Conservation (phyloP, 2,329 filamentous ascomycete genomes). For the Penicillium hordei region DNA sequence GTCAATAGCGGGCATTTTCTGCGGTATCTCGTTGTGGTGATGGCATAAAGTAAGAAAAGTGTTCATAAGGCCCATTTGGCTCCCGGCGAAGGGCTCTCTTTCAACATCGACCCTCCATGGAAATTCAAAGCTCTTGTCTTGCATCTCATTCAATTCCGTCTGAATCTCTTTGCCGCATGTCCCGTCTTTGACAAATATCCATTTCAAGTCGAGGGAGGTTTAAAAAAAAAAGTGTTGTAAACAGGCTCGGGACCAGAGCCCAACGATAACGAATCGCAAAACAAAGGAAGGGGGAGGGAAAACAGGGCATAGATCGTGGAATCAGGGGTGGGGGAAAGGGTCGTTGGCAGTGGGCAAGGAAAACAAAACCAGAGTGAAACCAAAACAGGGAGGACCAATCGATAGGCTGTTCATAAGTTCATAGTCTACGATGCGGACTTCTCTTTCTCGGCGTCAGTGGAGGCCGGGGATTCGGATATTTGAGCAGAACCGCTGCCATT, state of each 20-base stretch:
- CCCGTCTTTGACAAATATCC: constrained; percentile 13
- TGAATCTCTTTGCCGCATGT: constrained; percentile 3
- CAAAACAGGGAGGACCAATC: constrained; percentile 15
- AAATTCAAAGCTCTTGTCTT: constrained; percentile 2
- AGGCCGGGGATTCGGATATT: constrained; percentile 40
- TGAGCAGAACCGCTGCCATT: constrained; percentile 18
- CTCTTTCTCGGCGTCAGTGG: constrained; percentile 39
- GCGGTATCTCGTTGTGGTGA: constrained; percentile 38
- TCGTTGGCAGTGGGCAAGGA: constrained; percentile 17
- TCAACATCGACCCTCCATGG: constrained; percentile 8
- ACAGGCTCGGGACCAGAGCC: constrained; percentile 10
- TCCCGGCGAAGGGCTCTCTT: constrained; percentile 19
- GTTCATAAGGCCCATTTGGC: constrained; percentile 22
- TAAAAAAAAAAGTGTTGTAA: constrained; percentile 12
- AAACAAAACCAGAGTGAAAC: constrained; percentile 19
- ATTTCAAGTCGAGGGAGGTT: constrained; percentile 15
- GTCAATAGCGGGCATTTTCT: constrained; percentile 37
- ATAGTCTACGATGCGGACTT: constrained; percentile 33
- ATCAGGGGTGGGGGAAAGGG: constrained; percentile 11
- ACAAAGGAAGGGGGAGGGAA: constrained; percentile 15
- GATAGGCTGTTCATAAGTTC: constrained; percentile 12
- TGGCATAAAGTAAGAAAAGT: constrained; percentile 33
- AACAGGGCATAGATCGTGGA: constrained; percentile 20
- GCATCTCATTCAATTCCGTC: constrained; percentile 13
- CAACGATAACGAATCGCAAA: constrained; percentile 21